Base-by-base conservation (phyloP, 768 basidiomycete species). In the Goffeauzyma gilvescens region DNA sequence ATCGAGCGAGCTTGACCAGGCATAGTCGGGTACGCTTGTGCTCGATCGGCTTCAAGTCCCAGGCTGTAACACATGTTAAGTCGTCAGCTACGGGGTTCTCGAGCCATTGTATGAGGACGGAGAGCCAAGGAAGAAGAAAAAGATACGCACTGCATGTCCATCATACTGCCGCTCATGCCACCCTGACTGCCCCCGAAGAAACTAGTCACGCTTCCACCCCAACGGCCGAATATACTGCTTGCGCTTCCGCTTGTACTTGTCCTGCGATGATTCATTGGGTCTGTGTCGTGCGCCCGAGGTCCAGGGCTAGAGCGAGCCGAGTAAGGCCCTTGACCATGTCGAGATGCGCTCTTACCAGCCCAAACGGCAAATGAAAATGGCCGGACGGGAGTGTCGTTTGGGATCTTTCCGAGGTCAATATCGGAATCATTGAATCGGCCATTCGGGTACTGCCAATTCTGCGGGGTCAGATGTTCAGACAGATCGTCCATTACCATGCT, bases 301-400 rank as follows among this genome's bases (percentile, higher is more conserved):
- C 47, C 50, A 28, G 44, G 50, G 45, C 38, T 46, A 9, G 42
- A 48, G 32, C 25, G 13, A 14, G 45, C 42, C 32, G 37, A 50
- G 3, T 18, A 40, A 31, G 24, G 38, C 26, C 46, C 42, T 54
- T 55, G n/a, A n/a, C n/a, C n/a, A n/a, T n/a, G n/a, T n/a, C n/a
- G n/a, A n/a, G n/a, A n/a, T 42, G 23, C 38, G 10, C 35, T 50
- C 8, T 53, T 53, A 7, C 60, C 62, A 17, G 64, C 64, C 40
- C 64, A 46, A 9, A 65, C 60, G 14, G 62, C 64, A 46, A 65
- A 65, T n/a, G 60, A 62, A 50, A 65, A 65, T 15, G 64, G 64
- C 21, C 64, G 44, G 28, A 63, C 38, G 5, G 46, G 45, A 9
- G 47, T 15, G n/a, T 35, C n/a, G n/a, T n/a, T 32, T 7, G 42